Evolutionary conservation across 495 filamentous ascomycete genomes (phyloP).

Genomic region (Talaromyces thailandensis): DNA sequence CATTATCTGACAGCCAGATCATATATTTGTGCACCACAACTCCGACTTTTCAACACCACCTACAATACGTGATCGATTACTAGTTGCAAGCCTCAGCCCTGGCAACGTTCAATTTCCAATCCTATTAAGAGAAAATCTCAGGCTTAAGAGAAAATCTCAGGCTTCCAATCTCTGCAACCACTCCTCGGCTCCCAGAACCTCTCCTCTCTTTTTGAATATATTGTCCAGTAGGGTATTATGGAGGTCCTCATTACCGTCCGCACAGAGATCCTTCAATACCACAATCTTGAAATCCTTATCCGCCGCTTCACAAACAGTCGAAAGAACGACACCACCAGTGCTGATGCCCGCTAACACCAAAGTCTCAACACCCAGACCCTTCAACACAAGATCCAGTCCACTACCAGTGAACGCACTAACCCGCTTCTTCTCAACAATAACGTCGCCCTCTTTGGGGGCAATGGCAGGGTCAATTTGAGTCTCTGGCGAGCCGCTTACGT

Average conservation of each 20-base stretch:
- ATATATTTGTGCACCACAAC: not conserved
- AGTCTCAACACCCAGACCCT: slow-evolving; percentile 16
- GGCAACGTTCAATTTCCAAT: not conserved
- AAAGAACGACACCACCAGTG: slow-evolving; percentile 32
- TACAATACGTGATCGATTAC: not conserved
- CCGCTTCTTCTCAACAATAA: slow-evolving; percentile 25
- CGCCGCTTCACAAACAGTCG: slow-evolving; percentile 26
- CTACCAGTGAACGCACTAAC: slow-evolving; percentile 28
- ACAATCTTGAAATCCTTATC: slow-evolving; percentile 28
- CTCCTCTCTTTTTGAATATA: slow-evolving; percentile 21
- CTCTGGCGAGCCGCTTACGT: slow-evolving; percentile 4
- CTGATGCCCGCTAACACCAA: slow-evolving; percentile 25
- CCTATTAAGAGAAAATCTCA: not conserved
- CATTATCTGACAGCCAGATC: not conserved
- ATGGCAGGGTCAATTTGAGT: slow-evolving; percentile 18
- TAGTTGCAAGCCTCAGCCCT: not conserved
- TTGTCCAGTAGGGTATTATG: slow-evolving; percentile 27
- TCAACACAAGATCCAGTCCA: slow-evolving; percentile 28
- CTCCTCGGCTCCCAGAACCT: slow-evolving; percentile 10
- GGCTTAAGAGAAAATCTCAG: not conserved
- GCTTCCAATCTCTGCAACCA: slow-evolving; percentile 10
- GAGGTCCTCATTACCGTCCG: slow-evolving; percentile 25
- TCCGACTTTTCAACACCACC: not conserved
- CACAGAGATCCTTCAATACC: slow-evolving; percentile 27
- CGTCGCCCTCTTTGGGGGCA: slow-evolving; percentile 13